Evolutionary conservation across 2,329 filamentous ascomycete species (phyloP).

Genomic region (Pestalotiopsis sp.): DNA sequence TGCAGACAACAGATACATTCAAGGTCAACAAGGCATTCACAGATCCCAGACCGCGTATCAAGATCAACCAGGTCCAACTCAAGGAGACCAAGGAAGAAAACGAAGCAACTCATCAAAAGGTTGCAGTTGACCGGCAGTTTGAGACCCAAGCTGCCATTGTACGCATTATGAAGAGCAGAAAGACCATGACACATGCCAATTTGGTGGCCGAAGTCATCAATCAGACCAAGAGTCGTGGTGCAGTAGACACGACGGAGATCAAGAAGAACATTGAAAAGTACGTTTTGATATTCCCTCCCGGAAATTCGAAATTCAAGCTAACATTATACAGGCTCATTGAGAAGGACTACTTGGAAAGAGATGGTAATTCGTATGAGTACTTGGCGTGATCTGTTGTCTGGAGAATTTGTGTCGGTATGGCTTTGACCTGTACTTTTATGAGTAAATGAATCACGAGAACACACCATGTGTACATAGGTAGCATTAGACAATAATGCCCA

Average conservation of each 20-base stretch:
- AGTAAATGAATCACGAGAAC: neutral
- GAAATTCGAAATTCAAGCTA: constrained; percentile 23
- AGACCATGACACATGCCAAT: constrained; percentile 83
- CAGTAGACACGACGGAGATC: constrained; percentile 83
- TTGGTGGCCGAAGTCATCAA: constrained; percentile 91
- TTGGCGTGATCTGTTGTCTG: constrained; percentile 52
- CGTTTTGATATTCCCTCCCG: constrained; percentile 36
- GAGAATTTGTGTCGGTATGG: no score
- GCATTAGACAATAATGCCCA: neutral
- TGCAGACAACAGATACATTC: constrained; percentile 80
- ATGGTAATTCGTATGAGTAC: constrained; percentile 73
- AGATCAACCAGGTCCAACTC: constrained; percentile 98
- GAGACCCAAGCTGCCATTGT: constrained; percentile 98
- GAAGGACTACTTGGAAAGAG: constrained; percentile 89
- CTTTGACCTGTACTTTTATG: neutral
- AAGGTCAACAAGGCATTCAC: constrained; percentile 77
- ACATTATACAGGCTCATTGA: constrained; percentile 73
- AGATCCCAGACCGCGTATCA: constrained; percentile 85
- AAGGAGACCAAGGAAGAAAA: constrained; percentile 97
- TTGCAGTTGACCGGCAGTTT: constrained; percentile 87
- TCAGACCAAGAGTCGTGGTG: constrained; percentile 83
- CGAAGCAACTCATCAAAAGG: constrained; percentile 87
- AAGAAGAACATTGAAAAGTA: constrained; percentile 97
- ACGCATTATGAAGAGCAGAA: constrained; percentile 93
- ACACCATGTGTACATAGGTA: neutral